Base-by-base conservation (phyloP, 768 basidiomycete genomes). In the Suillus americanus region DNA sequence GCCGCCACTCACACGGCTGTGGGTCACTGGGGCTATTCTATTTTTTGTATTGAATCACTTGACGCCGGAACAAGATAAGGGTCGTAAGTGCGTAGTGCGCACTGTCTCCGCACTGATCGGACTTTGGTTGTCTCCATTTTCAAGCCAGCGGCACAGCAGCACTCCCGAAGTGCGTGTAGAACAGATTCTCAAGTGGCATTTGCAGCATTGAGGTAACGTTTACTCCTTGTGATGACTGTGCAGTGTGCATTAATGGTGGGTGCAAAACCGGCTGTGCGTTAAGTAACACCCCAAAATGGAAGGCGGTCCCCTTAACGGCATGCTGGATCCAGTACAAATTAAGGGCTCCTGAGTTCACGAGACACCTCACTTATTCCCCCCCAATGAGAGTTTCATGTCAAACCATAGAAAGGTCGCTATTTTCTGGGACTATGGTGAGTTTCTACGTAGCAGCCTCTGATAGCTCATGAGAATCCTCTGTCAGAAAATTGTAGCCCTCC, bases 391-490 rank as follows among this genome's bases (percentile, higher is more conserved):
- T 68, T 59, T 60, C 66, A 81, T 81, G 81, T 72, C 73, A 59
- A 70, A 75, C 66, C 70, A 70, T 28, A 65, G 71, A 45, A 71
- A 76, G 35, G 83, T 84, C 57, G 82, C 81, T 57, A 77, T 84
- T 48, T 84, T 78, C 38, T 77, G 76, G 76, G 76, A 77, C 65
- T 77, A 79, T 51, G 76, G 76, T 77, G 46, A 35, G 76, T 67
- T 54, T 20, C 53, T 20, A 18, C 37, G 8, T 54, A 18, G 28
- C 18, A 1, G 2, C 45, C 33, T n/a, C 35, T 37, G 18, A 67
- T 67, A 54, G 64, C 65, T 59, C 40, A 59, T 59, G 40, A 4
- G 23, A 16, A 33, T 56, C 12, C 10, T 67, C 25, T 72, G 72
- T 68, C 60, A 68, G 33, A 81, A 30, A 77, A 76, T 30, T 71